phyloP scores from a whole-genome alignment of 2,329 filamentous ascomycete species.

The Amauroascus verrucosus region DNA sequence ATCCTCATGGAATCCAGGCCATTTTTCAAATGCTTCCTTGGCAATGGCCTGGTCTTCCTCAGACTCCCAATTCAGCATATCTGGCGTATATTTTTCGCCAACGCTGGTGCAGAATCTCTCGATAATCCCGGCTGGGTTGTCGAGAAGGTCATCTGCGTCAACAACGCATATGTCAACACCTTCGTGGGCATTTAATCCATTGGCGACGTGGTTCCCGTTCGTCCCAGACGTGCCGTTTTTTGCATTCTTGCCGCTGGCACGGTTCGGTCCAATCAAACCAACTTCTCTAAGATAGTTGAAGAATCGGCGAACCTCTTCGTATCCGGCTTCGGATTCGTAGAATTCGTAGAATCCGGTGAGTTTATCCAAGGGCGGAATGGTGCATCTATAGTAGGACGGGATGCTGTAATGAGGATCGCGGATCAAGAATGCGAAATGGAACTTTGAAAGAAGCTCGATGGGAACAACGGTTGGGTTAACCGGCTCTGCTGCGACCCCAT shows the following conservation, averaged over 20 bases:
- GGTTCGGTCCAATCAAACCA: slow-evolving; percentile 58
- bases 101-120: slow-evolving; percentile 71
- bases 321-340: slow-evolving; percentile 79
- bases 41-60: slow-evolving; percentile 61
- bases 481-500: slow-evolving; percentile 46
- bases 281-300: slow-evolving; percentile 72
- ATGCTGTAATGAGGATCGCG: slow-evolving; percentile 87
- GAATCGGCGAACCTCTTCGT: slow-evolving; percentile 71
- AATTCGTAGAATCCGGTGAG: slow-evolving; percentile 80
- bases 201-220: slow-evolving; percentile 21
- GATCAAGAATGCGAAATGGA: slow-evolving; percentile 95
- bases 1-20: slow-evolving; percentile 94
- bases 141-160: slow-evolving; percentile 88
- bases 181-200: slow-evolving; percentile 13
- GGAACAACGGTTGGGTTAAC: slow-evolving; percentile 82
- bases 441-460: slow-evolving; percentile 58
- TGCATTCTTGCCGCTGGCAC: slow-evolving; percentile 37
- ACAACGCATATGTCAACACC: slow-evolving; percentile 62
- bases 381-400: slow-evolving; percentile 91
- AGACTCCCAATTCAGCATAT: slow-evolving; percentile 78
- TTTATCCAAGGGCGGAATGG: slow-evolving; percentile 70
- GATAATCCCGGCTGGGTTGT: slow-evolving; percentile 67
- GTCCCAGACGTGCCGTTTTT: slow-evolving; percentile 25
- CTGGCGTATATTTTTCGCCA: slow-evolving; percentile 61
- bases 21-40: slow-evolving; percentile 77